Base-by-base conservation (phyloP, 805 yeast species). In the Hanseniaspora mollemarum region DNA sequence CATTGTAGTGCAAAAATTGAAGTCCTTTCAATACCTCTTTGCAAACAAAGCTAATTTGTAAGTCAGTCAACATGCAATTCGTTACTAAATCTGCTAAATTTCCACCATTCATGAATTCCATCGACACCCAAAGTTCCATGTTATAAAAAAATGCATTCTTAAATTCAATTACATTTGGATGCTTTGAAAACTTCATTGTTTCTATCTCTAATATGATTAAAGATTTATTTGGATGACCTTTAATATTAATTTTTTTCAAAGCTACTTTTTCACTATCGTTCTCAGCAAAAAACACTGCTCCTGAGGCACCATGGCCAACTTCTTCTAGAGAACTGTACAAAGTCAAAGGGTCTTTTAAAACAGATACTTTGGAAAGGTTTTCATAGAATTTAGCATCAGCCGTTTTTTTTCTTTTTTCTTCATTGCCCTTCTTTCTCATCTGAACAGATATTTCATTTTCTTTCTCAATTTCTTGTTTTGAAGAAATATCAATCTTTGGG, bases 61-160 rank as follows among this genome's bases (percentile, higher is more conserved):
- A 86, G 60, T 92, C 98, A 1, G 94, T 78, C 83, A 92, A 79
- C 48, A 81, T 82, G 53, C 77, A 75, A 63, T 88, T 88, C 0
- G 95, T 86, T 16, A 92, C 95, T 31, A 92, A 90, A 67, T 92
- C 98, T 0, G 98, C 90, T 58, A 92, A 71, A 0, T 94, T 82
- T 2, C 98, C 98, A 55, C 98, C 98, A 65, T 92, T 96, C 98
- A 92, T 92, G 63, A 86, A 92, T 67, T 92, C 98, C 98, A 92
- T 92, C 19, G 92, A 80, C 9, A 92, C 97, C 98, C 98, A 92
- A 51, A 92, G 71, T 58, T 83, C 87, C 41, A 84, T 85, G 53
- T 77, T 79, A 52, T 84, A 68, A 49, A 84, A 63, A 63, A 80
- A 92, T 0, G 95, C 80, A 61, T 90, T 95, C 54, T 90, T 78